phyloP scores from a whole-genome alignment of 202 grass and related monocot genomes.

The Brachypodium distachyon region DNA sequence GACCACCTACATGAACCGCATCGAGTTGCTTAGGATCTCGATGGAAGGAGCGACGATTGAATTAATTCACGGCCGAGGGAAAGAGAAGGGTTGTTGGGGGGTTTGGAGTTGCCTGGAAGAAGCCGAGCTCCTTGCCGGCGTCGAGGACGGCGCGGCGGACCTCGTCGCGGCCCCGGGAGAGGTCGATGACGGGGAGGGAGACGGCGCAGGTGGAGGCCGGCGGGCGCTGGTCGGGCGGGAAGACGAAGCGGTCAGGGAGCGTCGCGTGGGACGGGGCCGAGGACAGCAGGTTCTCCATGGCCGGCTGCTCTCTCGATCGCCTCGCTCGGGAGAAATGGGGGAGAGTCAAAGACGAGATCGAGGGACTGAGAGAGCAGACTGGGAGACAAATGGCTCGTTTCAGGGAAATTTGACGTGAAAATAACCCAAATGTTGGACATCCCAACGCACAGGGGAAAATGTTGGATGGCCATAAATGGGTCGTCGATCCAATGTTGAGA shows the following conservation, averaged over 20 bases:
- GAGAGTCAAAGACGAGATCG: neutral
- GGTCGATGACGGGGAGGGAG: conserved; percentile 52
- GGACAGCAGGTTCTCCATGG: conserved; percentile 49
- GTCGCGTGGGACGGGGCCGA: conserved; percentile 1
- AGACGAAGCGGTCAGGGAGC: conserved; percentile 46
- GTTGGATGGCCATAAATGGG: too few species aligned
- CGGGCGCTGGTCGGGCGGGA: conserved; percentile 39
- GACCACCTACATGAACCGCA: conserved; percentile 23
- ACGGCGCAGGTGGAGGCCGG: neutral
- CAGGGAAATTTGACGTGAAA: neutral
- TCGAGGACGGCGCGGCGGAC: conserved; percentile 33
- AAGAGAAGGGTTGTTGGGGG: neutral
- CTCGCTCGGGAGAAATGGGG: neutral
- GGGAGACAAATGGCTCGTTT: neutral
- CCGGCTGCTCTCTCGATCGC: neutral
- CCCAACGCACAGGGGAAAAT: too few species aligned
- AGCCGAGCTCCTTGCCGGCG: conserved; percentile 49
- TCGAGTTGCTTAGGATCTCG: too few species aligned
- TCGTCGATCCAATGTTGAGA: too few species aligned
- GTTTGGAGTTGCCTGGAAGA: conserved; percentile 38
- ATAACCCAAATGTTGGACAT: neutral
- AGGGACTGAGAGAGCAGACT: neutral
- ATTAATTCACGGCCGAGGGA: too few species aligned
- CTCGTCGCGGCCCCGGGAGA: conserved; percentile 31
- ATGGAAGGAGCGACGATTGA: too few species aligned